Evolutionary conservation across 1,284 basidiomycete genomes (phyloP).

Genomic region (Fomitopsis schrenkii): DNA sequence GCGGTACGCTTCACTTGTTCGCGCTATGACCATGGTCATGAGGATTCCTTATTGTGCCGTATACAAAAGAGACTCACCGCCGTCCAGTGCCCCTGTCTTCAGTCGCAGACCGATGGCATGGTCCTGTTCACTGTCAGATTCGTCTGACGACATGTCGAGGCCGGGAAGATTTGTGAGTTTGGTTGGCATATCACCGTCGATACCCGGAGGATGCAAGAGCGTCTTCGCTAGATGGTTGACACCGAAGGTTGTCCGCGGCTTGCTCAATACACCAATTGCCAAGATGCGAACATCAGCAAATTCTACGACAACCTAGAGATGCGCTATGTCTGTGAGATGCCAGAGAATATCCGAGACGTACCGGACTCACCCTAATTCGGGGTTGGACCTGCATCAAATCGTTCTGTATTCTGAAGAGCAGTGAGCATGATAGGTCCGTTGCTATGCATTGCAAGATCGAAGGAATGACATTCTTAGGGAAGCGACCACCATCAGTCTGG

Average conservation of each 20-base stretch:
- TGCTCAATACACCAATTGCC: constrained; percentile 61
- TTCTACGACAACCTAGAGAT: constrained; percentile 56
- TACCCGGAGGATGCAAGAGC: constrained; percentile 66
- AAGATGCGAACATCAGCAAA: constrained; percentile 71
- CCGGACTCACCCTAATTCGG: constrained; percentile 46
- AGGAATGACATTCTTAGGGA: not conserved
- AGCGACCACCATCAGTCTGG: not conserved
- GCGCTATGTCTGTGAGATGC: constrained; percentile 9
- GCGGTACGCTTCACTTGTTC: constrained; percentile 23
- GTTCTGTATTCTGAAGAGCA: constrained; percentile 49
- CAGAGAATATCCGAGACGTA: not conserved
- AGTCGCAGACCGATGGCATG: not conserved
- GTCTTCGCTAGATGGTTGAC: constrained; percentile 63
- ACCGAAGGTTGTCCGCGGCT: constrained; percentile 48
- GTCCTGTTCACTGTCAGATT: constrained; percentile 12
- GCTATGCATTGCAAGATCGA: not conserved
- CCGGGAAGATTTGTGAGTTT: constrained; percentile 7
- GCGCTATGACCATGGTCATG: constrained; percentile 5
- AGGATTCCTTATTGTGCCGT: not conserved
- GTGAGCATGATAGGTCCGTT: not conserved
- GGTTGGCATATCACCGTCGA: constrained; percentile 29
- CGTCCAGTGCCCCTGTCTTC: not conserved
- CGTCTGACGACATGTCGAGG: constrained; percentile 11
- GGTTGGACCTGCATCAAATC: constrained; percentile 62
- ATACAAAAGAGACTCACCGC: not conserved